Evolutionary conservation across 495 filamentous ascomycete species (phyloP).

Genomic region (Jackrogersella multiformis): DNA sequence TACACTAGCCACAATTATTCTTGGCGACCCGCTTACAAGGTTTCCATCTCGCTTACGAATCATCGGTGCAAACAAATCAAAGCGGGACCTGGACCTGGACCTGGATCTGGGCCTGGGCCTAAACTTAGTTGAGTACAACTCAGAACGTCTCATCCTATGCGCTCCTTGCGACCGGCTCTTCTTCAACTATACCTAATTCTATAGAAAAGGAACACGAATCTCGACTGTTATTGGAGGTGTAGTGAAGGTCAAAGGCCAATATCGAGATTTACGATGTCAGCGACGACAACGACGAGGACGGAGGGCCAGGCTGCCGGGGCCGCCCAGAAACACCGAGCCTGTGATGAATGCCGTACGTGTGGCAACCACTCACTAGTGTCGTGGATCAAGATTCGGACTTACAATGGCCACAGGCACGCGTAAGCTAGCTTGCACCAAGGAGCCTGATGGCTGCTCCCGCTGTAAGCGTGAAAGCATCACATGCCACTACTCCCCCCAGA

Average conservation of each 20-base stretch:
- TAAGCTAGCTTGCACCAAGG: constrained; percentile 70
- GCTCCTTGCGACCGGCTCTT: neutral
- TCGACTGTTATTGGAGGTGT: neutral
- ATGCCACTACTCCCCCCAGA: constrained; percentile 68
- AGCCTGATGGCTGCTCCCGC: constrained; percentile 63
- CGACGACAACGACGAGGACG: constrained; percentile 14
- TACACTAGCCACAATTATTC: constrained; percentile 3
- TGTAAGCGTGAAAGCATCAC: constrained; percentile 62
- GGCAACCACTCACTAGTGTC: neutral
- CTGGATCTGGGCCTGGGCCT: too few species aligned
- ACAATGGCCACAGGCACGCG: constrained; percentile 57
- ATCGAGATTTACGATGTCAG: constrained; percentile 17
- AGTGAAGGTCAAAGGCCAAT: neutral
- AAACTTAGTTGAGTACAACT: neutral
- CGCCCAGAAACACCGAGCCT: constrained; percentile 61
- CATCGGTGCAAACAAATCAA: too few species aligned
- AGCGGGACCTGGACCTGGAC: too few species aligned
- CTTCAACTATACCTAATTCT: neutral
- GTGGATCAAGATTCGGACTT: constrained; percentile 31
- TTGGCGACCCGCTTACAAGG: neutral
- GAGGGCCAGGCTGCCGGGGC: constrained; percentile 9
- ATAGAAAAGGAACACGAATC: neutral
- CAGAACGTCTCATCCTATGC: constrained; percentile 1
- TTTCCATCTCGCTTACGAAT: neutral
- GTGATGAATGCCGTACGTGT: constrained; percentile 71